Evolutionary conservation across 805 yeast species (phyloP), one percentile per base, ranked within the genome.

Genomic region (Nakazawaea populi): DNA sequence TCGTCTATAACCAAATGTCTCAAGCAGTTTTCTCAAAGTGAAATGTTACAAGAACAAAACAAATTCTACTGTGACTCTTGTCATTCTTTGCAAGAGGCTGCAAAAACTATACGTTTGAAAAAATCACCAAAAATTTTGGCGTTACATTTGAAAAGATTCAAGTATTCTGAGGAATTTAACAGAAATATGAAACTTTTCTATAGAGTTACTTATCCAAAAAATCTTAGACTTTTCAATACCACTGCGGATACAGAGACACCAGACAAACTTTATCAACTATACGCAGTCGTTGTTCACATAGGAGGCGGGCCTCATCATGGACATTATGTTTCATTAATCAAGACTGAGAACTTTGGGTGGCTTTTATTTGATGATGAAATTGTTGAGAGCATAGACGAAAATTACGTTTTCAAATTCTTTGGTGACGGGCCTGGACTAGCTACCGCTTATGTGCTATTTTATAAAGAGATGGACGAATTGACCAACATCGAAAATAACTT

Each of bases 241-340:
- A 79, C 90, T 0, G 76, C 76, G 44, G 80, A 77, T 58, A 61
- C 79, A 29, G 68, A 68, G 28, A 67, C 72, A 12, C 73, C 79
- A 1, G 79, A 79, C 56, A 80, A 79, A 58, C 72, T 83, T 18
- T 94, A 90, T 61, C 96, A 91, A 59, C 69, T 94, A 47, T 85
- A 82, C 55, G 89, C 92, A 0, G 83, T 92, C 42, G 94, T 94
- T 10, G 90, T 94, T 9, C 99, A 94, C 63, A 83, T 94, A 57
- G 99, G 99, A 5, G 96, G 97, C 4, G 97, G 98, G 0, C 97
- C 98, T 1, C 90, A 89, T 71, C 97, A 91, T 68, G 99, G 99
- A 0, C 99, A 94, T 64, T 94, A 94, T 65, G 92, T 94, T 8
- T 78, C 96, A 0, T 71, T 94, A 5, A 85, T 94, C 53, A 89